Evolutionary conservation across 495 filamentous ascomycete genomes (phyloP), one percentile per base, ranked within the genome.

Genomic region (Xylaria venustula): DNA sequence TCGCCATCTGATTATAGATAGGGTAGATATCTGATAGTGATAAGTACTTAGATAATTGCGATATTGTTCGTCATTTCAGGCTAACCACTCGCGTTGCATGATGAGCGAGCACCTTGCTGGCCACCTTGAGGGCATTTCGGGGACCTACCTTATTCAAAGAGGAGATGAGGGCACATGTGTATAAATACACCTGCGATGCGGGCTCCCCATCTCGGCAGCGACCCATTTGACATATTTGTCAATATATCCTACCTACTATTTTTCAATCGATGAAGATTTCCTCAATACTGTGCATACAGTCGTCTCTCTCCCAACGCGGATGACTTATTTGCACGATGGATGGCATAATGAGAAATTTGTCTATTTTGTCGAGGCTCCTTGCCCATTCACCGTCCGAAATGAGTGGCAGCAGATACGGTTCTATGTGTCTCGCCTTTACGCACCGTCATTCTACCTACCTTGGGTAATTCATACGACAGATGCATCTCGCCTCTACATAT

Each of bases 81-180:
- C 37, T 15, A 40, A 40, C 15, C 37, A 3, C 15, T 8, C 3
- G 37, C 37, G 37, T 12, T 15, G 15, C 37, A 34, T 7, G 12
- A n/a, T n/a, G n/a, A n/a, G n/a, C n/a, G 58, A 61, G 58, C 37
- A 61, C 58, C 58, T 49, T 52, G 58, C 25, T 61, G 58, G 58
- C 41, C 37, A 61, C 58, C 58, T 54, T 46, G 58, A 47, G 51
- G 50, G 50, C 41, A 23, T 22, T 45, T 41, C 15, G 9, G n/a
- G n/a, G n/a, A n/a, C n/a, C n/a, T n/a, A n/a, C n/a, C n/a, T n/a
- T n/a, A n/a, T n/a, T n/a, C n/a, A n/a, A n/a, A n/a, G 20, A 22
- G 2, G 47, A 36, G 15, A 19, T 2, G 28, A 15, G n/a, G 22
- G 40, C 37, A 46, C 7, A 40, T 40, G 15, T 11, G 15, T 40